phyloP scores from a whole-genome alignment of 116 monocot species.

The Iris pallida region DNA sequence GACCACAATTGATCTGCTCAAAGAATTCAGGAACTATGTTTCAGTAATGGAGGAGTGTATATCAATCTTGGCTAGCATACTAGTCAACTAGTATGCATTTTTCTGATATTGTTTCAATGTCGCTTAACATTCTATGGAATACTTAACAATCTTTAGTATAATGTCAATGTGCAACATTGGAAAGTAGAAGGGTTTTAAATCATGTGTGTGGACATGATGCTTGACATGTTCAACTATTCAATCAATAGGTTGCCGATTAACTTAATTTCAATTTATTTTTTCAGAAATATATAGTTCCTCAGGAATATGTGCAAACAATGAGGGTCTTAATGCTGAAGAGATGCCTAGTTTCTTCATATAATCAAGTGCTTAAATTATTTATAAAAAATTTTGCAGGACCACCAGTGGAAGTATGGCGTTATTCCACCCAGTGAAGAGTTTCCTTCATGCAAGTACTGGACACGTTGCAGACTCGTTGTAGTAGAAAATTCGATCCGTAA shows the following conservation, averaged over 20 bases:
- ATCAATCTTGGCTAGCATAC: constrained; percentile 96
- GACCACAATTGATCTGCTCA: constrained; percentile 61
- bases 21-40: constrained; percentile 76
- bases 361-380: constrained; percentile 73
- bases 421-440: too few species aligned
- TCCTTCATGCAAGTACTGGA: too few species aligned
- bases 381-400: constrained; percentile 65
- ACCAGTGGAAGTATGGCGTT: constrained; percentile 71
- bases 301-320: constrained; percentile 85
- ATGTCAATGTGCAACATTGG: too few species aligned
- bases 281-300: constrained; percentile 88
- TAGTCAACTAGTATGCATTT: constrained; percentile 58
- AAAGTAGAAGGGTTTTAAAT: neutral
- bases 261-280: neutral
- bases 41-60: constrained; percentile 93
- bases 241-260: neutral
- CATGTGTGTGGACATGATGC: neutral
- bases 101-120: neutral
- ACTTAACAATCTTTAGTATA: neutral
- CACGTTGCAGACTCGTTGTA: too few species aligned
- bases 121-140: neutral
- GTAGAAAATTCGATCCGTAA: too few species aligned
- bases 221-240: neutral
- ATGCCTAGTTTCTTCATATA: constrained; percentile 83
- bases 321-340: constrained; percentile 78